A percentile compares a stretch with the other conserved stretches of the same genome.
Conservation (phyloP, 345 rosid genomes). For the Gossypium arboreum region DNA sequence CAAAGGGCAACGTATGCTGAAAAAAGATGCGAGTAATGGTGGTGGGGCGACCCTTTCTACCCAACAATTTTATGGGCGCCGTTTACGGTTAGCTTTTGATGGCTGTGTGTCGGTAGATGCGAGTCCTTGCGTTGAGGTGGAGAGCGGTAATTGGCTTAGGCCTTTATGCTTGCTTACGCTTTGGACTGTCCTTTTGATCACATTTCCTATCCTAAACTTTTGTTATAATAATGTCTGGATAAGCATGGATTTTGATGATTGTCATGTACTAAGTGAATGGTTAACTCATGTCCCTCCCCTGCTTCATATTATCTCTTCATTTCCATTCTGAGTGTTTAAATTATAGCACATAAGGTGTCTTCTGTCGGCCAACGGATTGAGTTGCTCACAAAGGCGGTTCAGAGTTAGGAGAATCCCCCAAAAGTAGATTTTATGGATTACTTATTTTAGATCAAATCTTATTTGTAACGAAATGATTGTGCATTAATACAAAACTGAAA, state of each 20-base stretch:
- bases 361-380: not conserved
- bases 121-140: not conserved
- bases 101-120: not conserved
- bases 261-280: conserved; percentile 10
- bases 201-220: not conserved
- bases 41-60: conserved; percentile 9
- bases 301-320: not conserved
- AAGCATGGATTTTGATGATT: conserved; percentile 6
- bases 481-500: too few relatives aligned
- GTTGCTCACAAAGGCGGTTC: too few relatives aligned
- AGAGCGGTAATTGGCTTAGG: not conserved
- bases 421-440: too few relatives aligned
- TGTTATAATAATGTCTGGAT: conserved; percentile 12
- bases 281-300: not conserved
- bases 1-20: conserved; percentile 14
- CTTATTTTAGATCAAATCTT: too few relatives aligned
- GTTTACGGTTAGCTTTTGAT: not conserved
- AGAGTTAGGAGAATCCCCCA: too few relatives aligned
- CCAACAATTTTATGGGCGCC: not conserved
- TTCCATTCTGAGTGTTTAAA: too few relatives aligned
- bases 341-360: not conserved
- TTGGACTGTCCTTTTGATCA: conserved; percentile 9
- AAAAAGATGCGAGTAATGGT: conserved; percentile 17
- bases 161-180: not conserved
- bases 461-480: too few relatives aligned